A percentile compares a stretch with the other conserved stretches of the same genome.
phyloP scores from a whole-genome alignment of 352 stramenopile species.

The Phytophthora macrochlamydospora region DNA sequence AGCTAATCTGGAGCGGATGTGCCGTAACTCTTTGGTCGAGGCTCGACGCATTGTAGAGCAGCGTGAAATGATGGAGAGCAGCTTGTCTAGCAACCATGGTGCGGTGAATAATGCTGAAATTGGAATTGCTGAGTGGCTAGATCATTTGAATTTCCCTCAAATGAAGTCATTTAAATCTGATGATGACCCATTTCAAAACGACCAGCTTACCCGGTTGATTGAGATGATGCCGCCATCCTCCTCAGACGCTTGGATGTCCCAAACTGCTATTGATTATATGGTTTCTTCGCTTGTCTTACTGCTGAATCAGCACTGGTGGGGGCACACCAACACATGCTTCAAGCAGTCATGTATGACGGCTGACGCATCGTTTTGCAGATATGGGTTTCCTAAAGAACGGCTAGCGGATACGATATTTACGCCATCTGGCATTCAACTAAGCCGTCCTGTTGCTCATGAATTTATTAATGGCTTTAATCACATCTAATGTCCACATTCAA shows the following conservation, averaged over 20 bases:
- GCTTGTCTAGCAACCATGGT: too few relatives aligned
- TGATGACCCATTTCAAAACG: neutral
- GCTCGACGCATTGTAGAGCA: too few relatives aligned
- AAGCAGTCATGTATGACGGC: neutral
- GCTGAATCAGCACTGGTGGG: slow-evolving; percentile 4
- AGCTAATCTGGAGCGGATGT: too few relatives aligned
- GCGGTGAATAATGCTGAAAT: too few relatives aligned
- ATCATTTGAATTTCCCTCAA: neutral
- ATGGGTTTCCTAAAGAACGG: neutral
- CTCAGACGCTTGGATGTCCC: too few relatives aligned
- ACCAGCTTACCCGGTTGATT: neutral
- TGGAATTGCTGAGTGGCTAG: neutral
- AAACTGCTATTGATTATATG: neutral
- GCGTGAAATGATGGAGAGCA: too few relatives aligned
- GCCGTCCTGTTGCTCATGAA: neutral
- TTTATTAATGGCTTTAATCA: slow-evolving; percentile 15
- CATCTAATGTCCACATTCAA: slow-evolving; percentile 20
- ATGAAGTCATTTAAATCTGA: neutral
- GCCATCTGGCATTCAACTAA: neutral
- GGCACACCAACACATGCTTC: neutral
- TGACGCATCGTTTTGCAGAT: neutral
- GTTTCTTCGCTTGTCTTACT: neutral
- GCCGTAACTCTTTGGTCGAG: too few relatives aligned
- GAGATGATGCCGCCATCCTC: neutral
- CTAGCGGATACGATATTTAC: neutral